phyloP scores from a whole-genome alignment of 495 filamentous ascomycete genomes.

The Penicillium daleae region DNA sequence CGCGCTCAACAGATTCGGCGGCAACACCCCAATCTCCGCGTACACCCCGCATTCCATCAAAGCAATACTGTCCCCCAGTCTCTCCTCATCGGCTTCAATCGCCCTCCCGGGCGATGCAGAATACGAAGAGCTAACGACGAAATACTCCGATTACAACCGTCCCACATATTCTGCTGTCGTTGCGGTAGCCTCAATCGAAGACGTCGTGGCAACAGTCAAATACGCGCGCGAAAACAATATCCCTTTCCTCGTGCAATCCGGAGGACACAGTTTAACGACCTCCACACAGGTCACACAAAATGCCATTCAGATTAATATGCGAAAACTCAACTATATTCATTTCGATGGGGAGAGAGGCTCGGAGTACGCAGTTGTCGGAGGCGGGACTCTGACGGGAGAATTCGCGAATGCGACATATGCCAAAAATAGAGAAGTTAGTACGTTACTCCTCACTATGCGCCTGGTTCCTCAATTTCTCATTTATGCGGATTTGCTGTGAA shows the following conservation, averaged over 20 bases:
- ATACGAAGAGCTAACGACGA: no score
- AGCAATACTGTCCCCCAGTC: no score
- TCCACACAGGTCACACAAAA: background rate
- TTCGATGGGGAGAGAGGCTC: background rate
- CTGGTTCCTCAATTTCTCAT: no score
- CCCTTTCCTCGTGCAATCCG: background rate
- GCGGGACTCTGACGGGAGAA: background rate
- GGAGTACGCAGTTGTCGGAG: background rate
- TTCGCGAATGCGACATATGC: background rate
- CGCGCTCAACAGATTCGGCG: no score
- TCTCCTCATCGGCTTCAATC: no score
- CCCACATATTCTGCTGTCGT: no score
- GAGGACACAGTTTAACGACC: background rate
- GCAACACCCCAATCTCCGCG: no score
- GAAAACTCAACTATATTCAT: background rate
- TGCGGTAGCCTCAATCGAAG: background rate
- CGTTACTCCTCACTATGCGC: background rate
- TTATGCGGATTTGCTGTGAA: no score
- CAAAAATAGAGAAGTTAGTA: background rate
- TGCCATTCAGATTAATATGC: constrained; percentile 1
- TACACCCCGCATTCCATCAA: no score
- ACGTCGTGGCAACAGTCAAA: constrained; percentile 1
- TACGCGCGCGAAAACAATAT: background rate
- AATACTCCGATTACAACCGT: no score
- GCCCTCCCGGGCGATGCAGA: no score